Evolutionary conservation across 371 early-diverging fungal species (phyloP).

Genomic region (Chytridium lagenaria): DNA sequence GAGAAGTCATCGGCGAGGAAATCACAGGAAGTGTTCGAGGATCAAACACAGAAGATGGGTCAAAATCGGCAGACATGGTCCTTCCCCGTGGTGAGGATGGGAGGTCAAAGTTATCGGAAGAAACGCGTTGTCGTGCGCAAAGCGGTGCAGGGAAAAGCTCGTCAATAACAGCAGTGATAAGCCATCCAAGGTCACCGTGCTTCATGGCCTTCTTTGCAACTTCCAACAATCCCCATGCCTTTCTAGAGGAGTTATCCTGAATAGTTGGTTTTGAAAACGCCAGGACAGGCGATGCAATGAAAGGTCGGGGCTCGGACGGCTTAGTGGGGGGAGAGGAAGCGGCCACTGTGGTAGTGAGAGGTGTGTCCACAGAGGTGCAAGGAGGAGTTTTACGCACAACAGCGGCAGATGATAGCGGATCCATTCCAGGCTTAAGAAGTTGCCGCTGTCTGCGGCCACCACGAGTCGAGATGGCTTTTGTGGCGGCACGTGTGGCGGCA

Average conservation of each 20-base stretch:
- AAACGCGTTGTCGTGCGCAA: background rate
- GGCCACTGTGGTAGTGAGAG: background rate
- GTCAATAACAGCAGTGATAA: background rate
- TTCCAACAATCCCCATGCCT: background rate
- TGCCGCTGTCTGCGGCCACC: background rate
- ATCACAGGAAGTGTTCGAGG: no score
- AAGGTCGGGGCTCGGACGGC: background rate
- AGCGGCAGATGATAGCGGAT: background rate
- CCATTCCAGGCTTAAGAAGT: background rate
- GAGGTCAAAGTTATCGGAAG: background rate
- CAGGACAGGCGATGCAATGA: background rate
- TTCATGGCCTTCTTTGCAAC: slow-evolving; percentile 10
- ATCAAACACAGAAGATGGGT: background rate
- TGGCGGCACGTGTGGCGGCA: background rate
- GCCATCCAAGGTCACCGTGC: background rate
- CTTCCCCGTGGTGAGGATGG: background rate
- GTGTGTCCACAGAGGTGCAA: background rate
- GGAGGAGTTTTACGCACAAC: background rate
- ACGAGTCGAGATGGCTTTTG: no score
- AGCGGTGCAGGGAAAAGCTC: slow-evolving; percentile 5
- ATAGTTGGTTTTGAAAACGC: background rate
- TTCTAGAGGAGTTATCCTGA: background rate
- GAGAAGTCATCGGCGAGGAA: no score
- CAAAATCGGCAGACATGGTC: background rate
- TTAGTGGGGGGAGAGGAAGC: background rate